A percentile compares a stretch with the other conserved stretches of the same genome.
phyloP scores from a whole-genome alignment of 306 rosid species.

The Luffa aegyptiaca region DNA sequence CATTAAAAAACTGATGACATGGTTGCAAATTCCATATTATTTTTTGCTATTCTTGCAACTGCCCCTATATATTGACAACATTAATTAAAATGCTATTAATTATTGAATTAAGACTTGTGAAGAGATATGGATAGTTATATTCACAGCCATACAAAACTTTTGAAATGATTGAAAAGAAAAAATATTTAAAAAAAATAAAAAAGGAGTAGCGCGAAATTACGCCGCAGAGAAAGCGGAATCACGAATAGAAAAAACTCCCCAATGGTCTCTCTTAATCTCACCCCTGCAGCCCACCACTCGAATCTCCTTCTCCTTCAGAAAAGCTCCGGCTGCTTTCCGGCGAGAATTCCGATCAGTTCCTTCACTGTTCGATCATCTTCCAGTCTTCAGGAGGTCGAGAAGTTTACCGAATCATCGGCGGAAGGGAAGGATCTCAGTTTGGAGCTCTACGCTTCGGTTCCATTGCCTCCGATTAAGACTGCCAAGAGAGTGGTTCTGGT shows the following conservation, averaged over 20 bases:
- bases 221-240: background rate
- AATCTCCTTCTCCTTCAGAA: background rate
- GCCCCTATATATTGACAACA: too few relatives aligned
- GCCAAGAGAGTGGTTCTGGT: constrained; percentile 81
- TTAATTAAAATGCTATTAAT: too few relatives aligned
- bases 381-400: constrained; percentile 30
- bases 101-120: too few relatives aligned
- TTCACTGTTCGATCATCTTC: constrained; percentile 35
- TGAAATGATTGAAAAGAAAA: background rate
- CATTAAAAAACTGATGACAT: too few relatives aligned
- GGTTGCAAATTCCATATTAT: too few relatives aligned
- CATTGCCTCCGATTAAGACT: constrained; percentile 37
- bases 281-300: background rate
- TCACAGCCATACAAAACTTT: background rate
- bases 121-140: background rate
- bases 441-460: constrained; percentile 25
- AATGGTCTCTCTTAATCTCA: constrained; percentile 24
- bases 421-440: constrained; percentile 22
- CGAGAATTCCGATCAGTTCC: background rate
- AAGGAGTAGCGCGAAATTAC: background rate
- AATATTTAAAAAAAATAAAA: background rate
- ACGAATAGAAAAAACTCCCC: background rate
- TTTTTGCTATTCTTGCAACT: too few relatives aligned
- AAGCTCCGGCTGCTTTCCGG: constrained; percentile 13
- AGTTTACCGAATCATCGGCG: constrained; percentile 9